These are phyloP conservation scores for Cryptococcus sp. DNA, from an alignment of 1,284 basidiomycete species.

Conservation along the genomic window DNA sequence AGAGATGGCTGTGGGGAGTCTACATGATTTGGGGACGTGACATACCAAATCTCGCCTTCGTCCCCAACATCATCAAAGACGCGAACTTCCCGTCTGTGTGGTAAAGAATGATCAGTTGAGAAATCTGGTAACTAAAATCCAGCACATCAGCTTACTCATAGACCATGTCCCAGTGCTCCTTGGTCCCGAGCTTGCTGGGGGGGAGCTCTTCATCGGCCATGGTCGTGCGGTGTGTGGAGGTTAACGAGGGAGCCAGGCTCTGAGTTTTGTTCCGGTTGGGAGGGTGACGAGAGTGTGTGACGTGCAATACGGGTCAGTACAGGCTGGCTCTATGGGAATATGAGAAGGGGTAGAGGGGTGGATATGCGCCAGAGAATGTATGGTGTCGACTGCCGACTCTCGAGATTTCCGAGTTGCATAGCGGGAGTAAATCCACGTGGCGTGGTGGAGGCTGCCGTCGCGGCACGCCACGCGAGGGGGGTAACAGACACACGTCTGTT, in stretches of 20 bases:
- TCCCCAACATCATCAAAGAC: constrained; percentile 47
- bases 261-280: too few relatives aligned
- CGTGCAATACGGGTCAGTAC: too few relatives aligned
- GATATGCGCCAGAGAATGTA: too few relatives aligned
- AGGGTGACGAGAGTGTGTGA: too few relatives aligned
- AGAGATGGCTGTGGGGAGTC: too few relatives aligned
- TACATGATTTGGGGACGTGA: constrained; percentile 7
- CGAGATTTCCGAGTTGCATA: too few relatives aligned
- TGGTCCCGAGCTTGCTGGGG: constrained; percentile 48
- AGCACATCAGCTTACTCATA: constrained; percentile 49
- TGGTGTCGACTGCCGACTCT: too few relatives aligned
- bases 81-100: constrained; percentile 44
- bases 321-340: too few relatives aligned
- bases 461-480: not conserved
- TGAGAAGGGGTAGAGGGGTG: too few relatives aligned
- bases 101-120: not conserved
- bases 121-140: too few relatives aligned
- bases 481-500: not conserved
- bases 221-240: not conserved
- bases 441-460: not conserved
- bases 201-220: constrained; percentile 47
- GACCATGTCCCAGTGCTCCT: constrained; percentile 50
- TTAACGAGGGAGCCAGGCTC: too few relatives aligned
- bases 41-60: constrained; percentile 49
- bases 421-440: not conserved